These are phyloP conservation scores for Gracilaria vermiculophylla DNA, from an alignment of 23 red algal species.

Conservation along the genomic window DNA sequence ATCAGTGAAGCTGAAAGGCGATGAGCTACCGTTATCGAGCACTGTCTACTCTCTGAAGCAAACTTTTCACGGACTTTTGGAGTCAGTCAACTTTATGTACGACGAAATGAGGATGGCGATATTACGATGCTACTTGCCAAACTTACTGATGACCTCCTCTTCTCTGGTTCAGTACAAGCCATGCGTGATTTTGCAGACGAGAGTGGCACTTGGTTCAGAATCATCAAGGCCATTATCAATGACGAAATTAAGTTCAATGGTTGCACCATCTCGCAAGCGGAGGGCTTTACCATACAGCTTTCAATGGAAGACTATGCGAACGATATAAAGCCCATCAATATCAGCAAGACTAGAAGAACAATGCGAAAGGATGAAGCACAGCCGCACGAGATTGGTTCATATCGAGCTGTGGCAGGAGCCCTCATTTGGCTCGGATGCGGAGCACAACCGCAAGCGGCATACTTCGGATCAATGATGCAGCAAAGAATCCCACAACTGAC, in stretches of 20 bases:
- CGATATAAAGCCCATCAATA: not conserved
- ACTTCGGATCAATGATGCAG: slow-evolving; percentile 32
- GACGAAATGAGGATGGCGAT: not conserved
- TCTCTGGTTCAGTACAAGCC: not conserved
- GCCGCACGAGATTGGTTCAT: not conserved
- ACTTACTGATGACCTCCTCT: slow-evolving; percentile 5
- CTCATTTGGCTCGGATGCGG: not conserved
- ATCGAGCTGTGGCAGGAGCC: not conserved
- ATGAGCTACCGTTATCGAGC: not conserved
- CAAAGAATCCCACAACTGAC: not conserved
- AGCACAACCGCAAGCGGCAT: slow-evolving; percentile 15
- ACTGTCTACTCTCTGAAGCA: not conserved
- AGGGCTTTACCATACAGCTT: not conserved
- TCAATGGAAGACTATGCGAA: not conserved
- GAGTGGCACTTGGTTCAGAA: not conserved
- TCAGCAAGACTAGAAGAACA: slow-evolving; percentile 7
- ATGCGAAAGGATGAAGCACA: not conserved
- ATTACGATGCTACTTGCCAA: not conserved
- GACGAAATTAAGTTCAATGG: slow-evolving; percentile 11
- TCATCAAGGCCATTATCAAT: slow-evolving; percentile 16
- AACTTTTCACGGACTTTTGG: not conserved
- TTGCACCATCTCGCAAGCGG: not conserved
- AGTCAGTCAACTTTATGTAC: not conserved
- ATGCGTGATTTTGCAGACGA: not conserved
- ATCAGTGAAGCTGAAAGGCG: slow-evolving; percentile 13